These are phyloP conservation scores for Nannizziopsis barbatae DNA, from an alignment of 2,329 filamentous ascomycete genomes.

Conservation along the genomic window DNA sequence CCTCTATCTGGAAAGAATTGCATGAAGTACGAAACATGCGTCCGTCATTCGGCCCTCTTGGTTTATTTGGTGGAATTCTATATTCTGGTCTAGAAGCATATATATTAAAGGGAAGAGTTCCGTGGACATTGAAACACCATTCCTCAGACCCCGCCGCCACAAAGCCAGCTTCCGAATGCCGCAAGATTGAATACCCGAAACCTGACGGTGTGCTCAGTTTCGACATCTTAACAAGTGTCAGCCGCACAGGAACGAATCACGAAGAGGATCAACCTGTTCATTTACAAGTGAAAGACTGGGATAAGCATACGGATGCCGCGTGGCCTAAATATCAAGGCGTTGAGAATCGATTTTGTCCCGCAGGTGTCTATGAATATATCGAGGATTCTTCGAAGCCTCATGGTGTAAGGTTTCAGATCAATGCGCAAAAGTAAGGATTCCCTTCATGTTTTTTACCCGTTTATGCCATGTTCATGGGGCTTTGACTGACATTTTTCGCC, in stretches of 20 bases:
- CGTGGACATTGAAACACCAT: conserved; percentile 88
- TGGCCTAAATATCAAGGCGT: conserved; percentile 84
- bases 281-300: conserved; percentile 89
- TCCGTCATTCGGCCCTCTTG: conserved; percentile 84
- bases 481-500: neutral
- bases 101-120: conserved; percentile 68
- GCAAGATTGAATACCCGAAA: conserved; percentile 93
- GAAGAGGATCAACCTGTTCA: conserved; percentile 98
- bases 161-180: conserved; percentile 63
- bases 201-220: conserved; percentile 92
- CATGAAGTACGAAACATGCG: conserved; percentile 96
- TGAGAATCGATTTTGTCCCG: conserved; percentile 94
- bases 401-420: conserved; percentile 94
- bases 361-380: conserved; percentile 95
- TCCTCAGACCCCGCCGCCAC: conserved; percentile 67
- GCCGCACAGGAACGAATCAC: conserved; percentile 91
- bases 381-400: conserved; percentile 79
- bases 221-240: conserved; percentile 91
- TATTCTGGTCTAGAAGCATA: conserved; percentile 93
- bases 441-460: neutral
- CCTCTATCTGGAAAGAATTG: conserved; percentile 85
- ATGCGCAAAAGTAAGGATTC: conserved; percentile 77
- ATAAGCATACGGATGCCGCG: conserved; percentile 69
- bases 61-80: conserved; percentile 75
- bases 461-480: neutral